Evolutionary conservation across 1,139 yeast species (phyloP).

Genomic region (Magnusiomyces suaveolens): DNA sequence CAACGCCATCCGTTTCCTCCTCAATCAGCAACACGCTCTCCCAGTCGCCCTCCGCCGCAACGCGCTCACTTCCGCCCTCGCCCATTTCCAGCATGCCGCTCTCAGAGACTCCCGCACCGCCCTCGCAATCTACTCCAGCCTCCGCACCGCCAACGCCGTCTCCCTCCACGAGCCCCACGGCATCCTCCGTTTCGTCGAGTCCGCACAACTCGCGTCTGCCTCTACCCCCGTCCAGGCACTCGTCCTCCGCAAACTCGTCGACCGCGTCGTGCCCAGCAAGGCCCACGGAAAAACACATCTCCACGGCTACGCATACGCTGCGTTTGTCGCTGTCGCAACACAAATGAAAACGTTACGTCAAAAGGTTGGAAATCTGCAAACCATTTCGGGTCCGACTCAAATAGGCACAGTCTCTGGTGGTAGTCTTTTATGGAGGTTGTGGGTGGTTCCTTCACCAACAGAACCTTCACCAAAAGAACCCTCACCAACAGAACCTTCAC

Average conservation of each 20-base stretch:
- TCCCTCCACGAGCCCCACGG: not conserved
- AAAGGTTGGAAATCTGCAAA: not conserved
- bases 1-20: slow-evolving; percentile 35
- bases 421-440: not conserved
- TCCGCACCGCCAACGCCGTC: no score
- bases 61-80: slow-evolving; percentile 5
- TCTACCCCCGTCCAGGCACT: slow-evolving; percentile 4
- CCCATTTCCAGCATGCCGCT: slow-evolving; percentile 2
- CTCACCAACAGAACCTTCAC: not conserved
- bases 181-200: not conserved
- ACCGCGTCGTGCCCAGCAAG: slow-evolving; percentile 9
- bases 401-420: not conserved
- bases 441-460: not conserved
- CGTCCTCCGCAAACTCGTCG: slow-evolving; percentile 7
- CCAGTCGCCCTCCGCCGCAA: slow-evolving; percentile 13
- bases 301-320: not conserved
- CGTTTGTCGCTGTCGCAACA: not conserved
- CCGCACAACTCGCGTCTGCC: not conserved
- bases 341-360: not conserved
- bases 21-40: slow-evolving; percentile 9
- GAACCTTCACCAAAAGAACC: not conserved
- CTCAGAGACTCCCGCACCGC: not conserved
- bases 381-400: not conserved
- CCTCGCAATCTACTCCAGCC: no score
- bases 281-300: not conserved